A percentile compares a stretch with the other conserved stretches of the same genome.
Evolutionary conservation across 345 rosid species (phyloP).

Genomic region (Populus ilicifolia): DNA sequence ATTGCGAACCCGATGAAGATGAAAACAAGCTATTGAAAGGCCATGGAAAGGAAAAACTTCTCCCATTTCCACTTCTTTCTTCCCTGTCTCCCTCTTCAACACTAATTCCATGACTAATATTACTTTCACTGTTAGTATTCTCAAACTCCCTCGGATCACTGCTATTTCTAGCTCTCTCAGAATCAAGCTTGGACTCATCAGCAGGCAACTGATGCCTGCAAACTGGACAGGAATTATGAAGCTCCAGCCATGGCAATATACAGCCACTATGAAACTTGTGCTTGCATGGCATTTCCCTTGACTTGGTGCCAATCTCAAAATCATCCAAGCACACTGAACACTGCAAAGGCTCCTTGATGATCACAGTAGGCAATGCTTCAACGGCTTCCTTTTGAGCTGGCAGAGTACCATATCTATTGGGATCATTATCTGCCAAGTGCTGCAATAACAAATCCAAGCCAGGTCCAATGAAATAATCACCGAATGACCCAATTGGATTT

Average conservation of each 20-base stretch:
- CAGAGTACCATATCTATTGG: constrained; percentile 74
- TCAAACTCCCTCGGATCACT: constrained; percentile 27
- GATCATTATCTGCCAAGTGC: constrained; percentile 75
- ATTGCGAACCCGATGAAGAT: constrained; percentile 48
- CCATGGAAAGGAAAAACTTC: constrained; percentile 80
- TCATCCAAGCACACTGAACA: constrained; percentile 88
- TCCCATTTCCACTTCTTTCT: constrained; percentile 48
- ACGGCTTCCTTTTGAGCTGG: constrained; percentile 73
- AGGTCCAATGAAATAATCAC: constrained; percentile 81
- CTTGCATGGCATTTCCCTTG: constrained; percentile 86
- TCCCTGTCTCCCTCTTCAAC: constrained; percentile 48
- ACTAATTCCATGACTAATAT: background rate
- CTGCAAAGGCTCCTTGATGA: constrained; percentile 47
- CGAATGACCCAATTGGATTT: constrained; percentile 48
- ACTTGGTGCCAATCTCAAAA: constrained; percentile 55
- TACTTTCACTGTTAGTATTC: constrained; percentile 7
- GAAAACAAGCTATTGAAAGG: constrained; percentile 72
- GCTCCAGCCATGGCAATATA: constrained; percentile 86
- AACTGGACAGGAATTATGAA: constrained; percentile 88
- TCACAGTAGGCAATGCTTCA: constrained; percentile 53
- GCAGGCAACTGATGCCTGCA: constrained; percentile 76
- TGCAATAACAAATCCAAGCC: constrained; percentile 70
- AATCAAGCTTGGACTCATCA: constrained; percentile 57
- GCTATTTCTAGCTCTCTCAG: constrained; percentile 35
- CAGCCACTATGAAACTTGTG: constrained; percentile 77